Percentiles rank a stretch among this genome's conserved stretches.
These are phyloP conservation scores for Silene uniflora DNA, from an alignment of 148 eudicot genomes.

Conservation along the genomic window DNA sequence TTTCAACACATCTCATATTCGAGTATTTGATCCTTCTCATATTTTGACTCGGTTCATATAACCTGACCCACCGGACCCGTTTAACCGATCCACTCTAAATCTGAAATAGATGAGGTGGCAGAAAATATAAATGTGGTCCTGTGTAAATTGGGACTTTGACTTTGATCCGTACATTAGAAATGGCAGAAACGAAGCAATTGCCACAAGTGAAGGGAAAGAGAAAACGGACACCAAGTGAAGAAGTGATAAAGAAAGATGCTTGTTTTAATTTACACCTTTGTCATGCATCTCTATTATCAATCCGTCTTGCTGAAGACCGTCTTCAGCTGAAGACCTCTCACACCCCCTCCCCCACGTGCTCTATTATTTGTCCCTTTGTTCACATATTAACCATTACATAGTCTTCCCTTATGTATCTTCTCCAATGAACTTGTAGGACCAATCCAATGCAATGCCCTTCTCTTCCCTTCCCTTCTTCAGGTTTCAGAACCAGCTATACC, in stretches of 20 bases:
- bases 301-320: too few species aligned
- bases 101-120: background rate
- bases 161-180: slow-evolving; percentile 13
- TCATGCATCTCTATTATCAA: too few species aligned
- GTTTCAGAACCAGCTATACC: background rate
- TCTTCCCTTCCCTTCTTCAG: background rate
- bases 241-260: background rate
- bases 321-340: too few species aligned
- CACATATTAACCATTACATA: too few species aligned
- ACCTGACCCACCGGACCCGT: too few species aligned
- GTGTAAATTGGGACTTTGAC: slow-evolving; percentile 14
- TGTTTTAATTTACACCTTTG: background rate
- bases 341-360: too few species aligned
- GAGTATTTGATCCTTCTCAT: too few species aligned
- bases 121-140: background rate
- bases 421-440: slow-evolving; percentile 13
- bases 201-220: too few species aligned
- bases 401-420: background rate
- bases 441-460: background rate
- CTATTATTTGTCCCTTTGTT: background rate
- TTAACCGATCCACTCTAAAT: too few species aligned
- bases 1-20: too few species aligned
- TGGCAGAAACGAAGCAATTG: background rate
- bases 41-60: too few species aligned
- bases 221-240: too few species aligned